Base-by-base conservation (phyloP, 1,284 basidiomycete genomes). In the Trichosporon sp. region DNA sequence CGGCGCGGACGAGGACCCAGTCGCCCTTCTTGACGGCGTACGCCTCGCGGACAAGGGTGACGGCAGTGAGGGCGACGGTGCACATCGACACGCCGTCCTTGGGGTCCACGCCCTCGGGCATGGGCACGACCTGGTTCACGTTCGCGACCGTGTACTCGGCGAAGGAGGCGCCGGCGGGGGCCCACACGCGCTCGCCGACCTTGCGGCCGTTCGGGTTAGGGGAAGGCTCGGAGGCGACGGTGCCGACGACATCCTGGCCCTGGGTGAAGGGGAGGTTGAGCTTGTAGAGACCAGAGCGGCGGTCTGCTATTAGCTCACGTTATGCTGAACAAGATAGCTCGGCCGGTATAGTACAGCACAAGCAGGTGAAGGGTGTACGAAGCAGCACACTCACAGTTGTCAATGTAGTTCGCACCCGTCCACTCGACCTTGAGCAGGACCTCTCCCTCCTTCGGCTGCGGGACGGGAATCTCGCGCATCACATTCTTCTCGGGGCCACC, bases 171-270 rank as follows among this genome's bases (percentile, higher is more conserved):
- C 87, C 83, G 14, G 81, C 81, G 69, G 88, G 85, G n/a, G 87
- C 85, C 43, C 88, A 89, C 12, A 86, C 85, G 21, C 73, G 79
- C 67, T 81, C 74, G 59, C 84, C 84, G 26, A 81, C 37, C 48
- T 78, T 71, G 61, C 84, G 79, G 8, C 91, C n/a, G 14, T 32
- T 37, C 3, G 31, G 16, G 16, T 32, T 35, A 4, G 59, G 59
- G 16, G 14, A n/a, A 19, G 59, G 59, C 14, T 16, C 16, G 4
- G 59, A 63, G 11, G 59, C 59, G 65, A 98, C 87, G 3, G 86
- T 89, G 2, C 96, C 96, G 1, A 92, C 87, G 0, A 87, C 87
- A 81, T 98, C 96, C 75, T 89, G 89, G 7, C 96, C 96, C 46
- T 94, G 85, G 10, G 88, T 87, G 73, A 89, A 89, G 3, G 96